phyloP scores from a whole-genome alignment of 2,329 filamentous ascomycete species.

The Colletotrichum tamarilloi region DNA sequence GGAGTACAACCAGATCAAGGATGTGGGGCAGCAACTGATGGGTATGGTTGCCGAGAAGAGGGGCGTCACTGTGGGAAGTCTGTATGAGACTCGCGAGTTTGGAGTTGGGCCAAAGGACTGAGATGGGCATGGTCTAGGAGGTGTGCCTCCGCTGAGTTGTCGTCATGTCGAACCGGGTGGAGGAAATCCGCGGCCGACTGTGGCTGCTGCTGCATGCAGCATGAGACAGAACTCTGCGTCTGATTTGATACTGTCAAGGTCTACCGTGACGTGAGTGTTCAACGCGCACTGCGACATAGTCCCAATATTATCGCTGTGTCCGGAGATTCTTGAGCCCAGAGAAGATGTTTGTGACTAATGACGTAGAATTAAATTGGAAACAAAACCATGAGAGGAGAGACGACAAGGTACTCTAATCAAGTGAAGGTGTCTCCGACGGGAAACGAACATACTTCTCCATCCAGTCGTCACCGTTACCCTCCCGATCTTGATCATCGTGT shows the following conservation, averaged over 20 bases:
- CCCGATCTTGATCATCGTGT: neutral
- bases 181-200: neutral
- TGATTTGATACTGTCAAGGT: too few relatives aligned
- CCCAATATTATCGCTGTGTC: fast-evolving
- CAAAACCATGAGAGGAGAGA: too few relatives aligned
- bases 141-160: neutral
- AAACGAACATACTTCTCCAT: neutral
- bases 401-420: too few relatives aligned
- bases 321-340: too few relatives aligned
- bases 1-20: slow-evolving; percentile 52
- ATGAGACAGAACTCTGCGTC: too few relatives aligned
- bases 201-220: too few relatives aligned
- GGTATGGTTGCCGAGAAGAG: slow-evolving; percentile 50
- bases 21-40: slow-evolving; percentile 51
- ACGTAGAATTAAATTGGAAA: too few relatives aligned
- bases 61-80: slow-evolving; percentile 43
- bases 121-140: neutral
- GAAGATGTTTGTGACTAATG: too few relatives aligned
- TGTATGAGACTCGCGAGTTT: slow-evolving; percentile 45
- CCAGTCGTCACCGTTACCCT: neutral
- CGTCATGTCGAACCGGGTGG: neutral
- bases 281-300: too few relatives aligned
- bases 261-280: too few relatives aligned
- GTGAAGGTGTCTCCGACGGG: neutral
- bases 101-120: slow-evolving; percentile 44